Evolutionary conservation across 257 asterid species (phyloP).

Genomic region (Ophiorrhiza pumila): DNA sequence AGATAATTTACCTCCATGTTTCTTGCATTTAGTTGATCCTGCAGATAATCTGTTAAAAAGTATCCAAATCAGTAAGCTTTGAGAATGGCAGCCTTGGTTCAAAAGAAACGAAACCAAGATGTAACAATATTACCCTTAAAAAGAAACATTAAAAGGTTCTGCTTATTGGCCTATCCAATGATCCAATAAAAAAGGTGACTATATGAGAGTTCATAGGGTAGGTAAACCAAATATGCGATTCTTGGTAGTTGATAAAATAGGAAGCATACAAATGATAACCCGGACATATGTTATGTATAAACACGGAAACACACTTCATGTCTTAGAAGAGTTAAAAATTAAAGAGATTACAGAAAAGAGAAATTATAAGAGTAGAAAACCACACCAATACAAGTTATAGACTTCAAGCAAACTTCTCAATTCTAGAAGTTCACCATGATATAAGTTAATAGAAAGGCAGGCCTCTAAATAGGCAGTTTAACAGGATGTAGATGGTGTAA

Average conservation of each 20-base stretch:
- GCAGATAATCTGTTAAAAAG: conserved; percentile 72
- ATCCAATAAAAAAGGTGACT: background rate
- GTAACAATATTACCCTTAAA: background rate
- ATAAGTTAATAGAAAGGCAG: background rate
- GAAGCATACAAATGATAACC: background rate
- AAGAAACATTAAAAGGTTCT: background rate
- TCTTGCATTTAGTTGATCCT: conserved; percentile 73
- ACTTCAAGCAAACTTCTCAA: background rate
- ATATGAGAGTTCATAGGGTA: background rate
- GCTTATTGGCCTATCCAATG: background rate
- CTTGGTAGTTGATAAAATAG: background rate
- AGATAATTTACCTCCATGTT: conserved; percentile 47
- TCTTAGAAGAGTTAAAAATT: background rate
- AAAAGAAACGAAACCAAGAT: conserved; percentile 8
- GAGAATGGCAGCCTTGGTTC: background rate
- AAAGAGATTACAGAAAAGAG: background rate
- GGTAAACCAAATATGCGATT: background rate
- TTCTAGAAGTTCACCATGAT: background rate
- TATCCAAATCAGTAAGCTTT: conserved; percentile 22
- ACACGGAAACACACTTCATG: background rate
- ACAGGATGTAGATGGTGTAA: background rate
- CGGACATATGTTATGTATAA: background rate
- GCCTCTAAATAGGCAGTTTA: background rate
- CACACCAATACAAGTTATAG: background rate
- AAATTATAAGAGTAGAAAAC: background rate